Conservation (phyloP, 2,329 filamentous ascomycete species). For the Diaporthe batatas region DNA sequence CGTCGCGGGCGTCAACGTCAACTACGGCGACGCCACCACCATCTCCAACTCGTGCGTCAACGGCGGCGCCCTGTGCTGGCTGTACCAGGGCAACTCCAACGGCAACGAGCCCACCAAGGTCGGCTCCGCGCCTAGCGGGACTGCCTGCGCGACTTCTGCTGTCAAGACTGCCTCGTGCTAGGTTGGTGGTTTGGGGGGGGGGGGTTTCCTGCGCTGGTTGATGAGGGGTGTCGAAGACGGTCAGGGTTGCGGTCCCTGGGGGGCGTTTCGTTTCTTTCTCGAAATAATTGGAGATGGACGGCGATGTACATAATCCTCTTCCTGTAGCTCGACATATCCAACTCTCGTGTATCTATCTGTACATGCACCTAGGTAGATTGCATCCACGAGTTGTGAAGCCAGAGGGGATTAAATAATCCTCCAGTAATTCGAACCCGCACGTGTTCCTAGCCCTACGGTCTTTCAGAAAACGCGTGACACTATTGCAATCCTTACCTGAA, state of each 20-base stretch:
- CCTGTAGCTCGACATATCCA: not conserved
- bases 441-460: too few species aligned
- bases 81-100: constrained; percentile 43
- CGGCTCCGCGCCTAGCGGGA: constrained; percentile 44
- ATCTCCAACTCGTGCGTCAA: constrained; percentile 45
- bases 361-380: not conserved
- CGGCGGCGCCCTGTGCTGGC: constrained; percentile 40
- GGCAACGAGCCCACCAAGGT: constrained; percentile 47
- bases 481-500: not conserved
- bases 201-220: too few species aligned
- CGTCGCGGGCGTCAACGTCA: constrained; percentile 61
- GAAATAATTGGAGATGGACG: not conserved
- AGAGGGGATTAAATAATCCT: not conserved
- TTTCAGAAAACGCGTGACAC: too few species aligned
- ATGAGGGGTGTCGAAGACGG: not conserved
- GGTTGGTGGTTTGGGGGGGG: not conserved
- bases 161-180: constrained; percentile 47
- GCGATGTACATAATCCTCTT: not conserved
- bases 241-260: too few species aligned
- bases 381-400: not conserved
- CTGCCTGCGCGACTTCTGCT: constrained; percentile 42
- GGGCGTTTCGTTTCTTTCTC: not conserved
- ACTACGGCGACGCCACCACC: constrained; percentile 56
- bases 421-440: not conserved
- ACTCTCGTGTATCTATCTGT: not conserved